phyloP scores from a whole-genome alignment of 768 basidiomycete species.

The Tubosaeta sp. region DNA sequence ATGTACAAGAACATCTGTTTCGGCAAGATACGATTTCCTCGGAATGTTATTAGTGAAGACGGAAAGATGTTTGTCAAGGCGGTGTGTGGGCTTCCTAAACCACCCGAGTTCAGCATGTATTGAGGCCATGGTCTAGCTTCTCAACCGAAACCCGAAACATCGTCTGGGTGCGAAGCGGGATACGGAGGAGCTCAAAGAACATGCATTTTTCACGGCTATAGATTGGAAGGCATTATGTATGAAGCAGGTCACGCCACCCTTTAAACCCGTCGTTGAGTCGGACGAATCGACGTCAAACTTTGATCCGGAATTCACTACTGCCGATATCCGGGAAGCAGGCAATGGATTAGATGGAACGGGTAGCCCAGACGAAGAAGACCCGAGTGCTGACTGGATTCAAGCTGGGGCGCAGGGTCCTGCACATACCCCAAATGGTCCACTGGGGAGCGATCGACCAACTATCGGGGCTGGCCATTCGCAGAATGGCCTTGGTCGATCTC shows the following conservation, averaged over 20 bases:
- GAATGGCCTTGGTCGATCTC: conserved; percentile 16
- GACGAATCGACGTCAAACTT: conserved; percentile 99
- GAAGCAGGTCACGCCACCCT: conserved; percentile 93
- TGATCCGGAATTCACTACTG: conserved; percentile 94
- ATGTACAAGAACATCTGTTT: conserved; percentile 99
- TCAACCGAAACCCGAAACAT: conserved; percentile 98
- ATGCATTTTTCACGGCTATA: conserved; percentile 87
- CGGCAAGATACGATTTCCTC: conserved; percentile 97
- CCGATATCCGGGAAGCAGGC: conserved; percentile 77
- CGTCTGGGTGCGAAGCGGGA: conserved; percentile 90
- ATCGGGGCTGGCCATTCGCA: conserved; percentile 9
- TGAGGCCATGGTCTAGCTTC: conserved; percentile 53
- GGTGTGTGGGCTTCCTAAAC: conserved; percentile 47
- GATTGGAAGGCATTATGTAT: conserved; percentile 86
- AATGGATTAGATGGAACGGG: conserved; percentile 45
- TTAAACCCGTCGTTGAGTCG: conserved; percentile 96
- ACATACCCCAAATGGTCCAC: conserved; percentile 73
- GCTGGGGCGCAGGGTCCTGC: conserved; percentile 29
- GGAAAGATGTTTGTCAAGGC: conserved; percentile 99
- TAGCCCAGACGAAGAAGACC: conserved; percentile 55
- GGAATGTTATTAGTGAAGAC: conserved; percentile 94
- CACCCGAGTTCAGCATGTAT: conserved; percentile 9
- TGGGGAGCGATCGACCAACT: conserved; percentile 53
- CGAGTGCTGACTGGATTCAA: conserved; percentile 55
- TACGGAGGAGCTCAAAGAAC: conserved; percentile 91